Evolutionary conservation across 768 basidiomycete species (phyloP), one percentile per base, ranked within the genome.

Genomic region (Podaxis sp.): DNA sequence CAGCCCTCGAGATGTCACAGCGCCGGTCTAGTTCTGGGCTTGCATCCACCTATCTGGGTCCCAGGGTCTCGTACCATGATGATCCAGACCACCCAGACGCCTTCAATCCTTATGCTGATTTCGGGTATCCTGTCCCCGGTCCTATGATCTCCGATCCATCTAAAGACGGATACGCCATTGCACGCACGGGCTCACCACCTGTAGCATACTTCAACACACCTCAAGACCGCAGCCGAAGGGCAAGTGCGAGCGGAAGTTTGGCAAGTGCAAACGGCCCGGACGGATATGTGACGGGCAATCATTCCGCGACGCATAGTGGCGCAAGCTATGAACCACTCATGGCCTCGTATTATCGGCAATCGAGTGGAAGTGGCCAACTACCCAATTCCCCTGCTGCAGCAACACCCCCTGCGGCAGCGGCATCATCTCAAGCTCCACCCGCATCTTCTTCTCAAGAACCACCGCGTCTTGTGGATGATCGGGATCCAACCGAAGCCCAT

Each of bases 91-190:
- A 61, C 33, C 59, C 58, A 48, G 61, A 63, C 17, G 51, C 67
- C 19, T 83, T 77, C 70, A 85, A 88, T 68, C 87, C 87, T 3
- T 86, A 85, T 69, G 75, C 78, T 0, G 85, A 84, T 28, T 82
- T 78, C 66, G 68, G 73, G 51, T 70, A 73, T 52, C 69, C 77
- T 81, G 77, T 68, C 79, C 85, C 49, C 79, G 82, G 3, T 80
- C 80, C 3, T 71, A 67, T 53, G 73, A 74, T 22, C 72, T 71
- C 56, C 61, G 68, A 24, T 39, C 66, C 69, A 13, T 73, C 76
- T 58, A 70, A 74, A n/a, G 74, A 78, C 63, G 70, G 75, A 49
- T 71, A 69, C 19, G 64, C 69, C 12, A 75, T 71, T 63, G 73
- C 70, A 51, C 71, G 70, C 55, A 68, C 72, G 26, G 69, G 70